A percentile compares a stretch with the other conserved stretches of the same genome.
These are phyloP conservation scores for Zopfochytrium polystomum DNA, from an alignment of 371 early-diverging fungal species.

Conservation along the genomic window DNA sequence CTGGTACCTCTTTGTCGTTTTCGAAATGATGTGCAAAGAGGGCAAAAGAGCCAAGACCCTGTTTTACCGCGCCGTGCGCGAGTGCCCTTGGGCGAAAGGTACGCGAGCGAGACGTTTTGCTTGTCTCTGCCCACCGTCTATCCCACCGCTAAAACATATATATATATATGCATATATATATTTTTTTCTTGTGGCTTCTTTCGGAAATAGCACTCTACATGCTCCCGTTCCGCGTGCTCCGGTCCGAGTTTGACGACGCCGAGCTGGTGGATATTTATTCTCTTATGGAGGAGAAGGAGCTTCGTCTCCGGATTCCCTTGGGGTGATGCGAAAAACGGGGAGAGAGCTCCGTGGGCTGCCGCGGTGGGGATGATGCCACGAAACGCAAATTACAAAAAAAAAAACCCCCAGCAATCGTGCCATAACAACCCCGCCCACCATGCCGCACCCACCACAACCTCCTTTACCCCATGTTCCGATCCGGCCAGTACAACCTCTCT, in stretches of 20 bases:
- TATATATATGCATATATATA: constrained; percentile 40
- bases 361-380: too few species aligned
- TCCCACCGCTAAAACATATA: too few species aligned
- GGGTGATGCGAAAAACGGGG: not conserved
- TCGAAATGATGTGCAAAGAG: constrained; percentile 50
- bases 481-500: too few species aligned
- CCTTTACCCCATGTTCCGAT: too few species aligned
- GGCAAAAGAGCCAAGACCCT: constrained; percentile 46
- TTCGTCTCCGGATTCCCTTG: constrained; percentile 46
- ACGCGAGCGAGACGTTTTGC: too few species aligned
- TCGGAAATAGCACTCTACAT: constrained; percentile 55
- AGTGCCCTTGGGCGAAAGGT: constrained; percentile 75
- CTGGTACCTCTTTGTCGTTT: constrained; percentile 62
- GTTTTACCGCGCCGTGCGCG: constrained; percentile 58
- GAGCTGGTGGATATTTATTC: constrained; percentile 56
- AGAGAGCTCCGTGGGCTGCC: too few species aligned
- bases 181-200: constrained; percentile 6
- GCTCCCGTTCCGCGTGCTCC: constrained; percentile 49
- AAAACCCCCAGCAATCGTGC: too few species aligned
- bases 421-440: too few species aligned
- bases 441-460: too few species aligned
- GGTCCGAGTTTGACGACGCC: constrained; percentile 41
- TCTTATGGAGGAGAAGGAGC: constrained; percentile 66
- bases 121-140: too few species aligned
- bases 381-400: too few species aligned